Evolutionary conservation across 2,329 filamentous ascomycete species (phyloP).

Genomic region (Teratosphaeria nubilosa): DNA sequence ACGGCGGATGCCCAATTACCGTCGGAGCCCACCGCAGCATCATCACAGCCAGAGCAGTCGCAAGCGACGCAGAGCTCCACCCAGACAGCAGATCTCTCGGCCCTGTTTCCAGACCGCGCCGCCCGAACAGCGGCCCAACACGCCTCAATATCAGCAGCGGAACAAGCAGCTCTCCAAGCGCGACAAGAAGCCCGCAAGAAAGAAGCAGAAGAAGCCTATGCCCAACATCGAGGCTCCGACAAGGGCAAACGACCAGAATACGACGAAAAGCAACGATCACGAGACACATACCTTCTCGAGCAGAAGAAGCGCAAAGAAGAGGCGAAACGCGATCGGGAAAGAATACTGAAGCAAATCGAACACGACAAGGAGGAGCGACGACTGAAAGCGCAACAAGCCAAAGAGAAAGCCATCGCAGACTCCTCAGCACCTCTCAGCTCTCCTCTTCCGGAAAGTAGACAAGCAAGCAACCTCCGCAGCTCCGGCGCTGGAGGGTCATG

Average conservation of each 20-base stretch:
- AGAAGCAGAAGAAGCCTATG: slow-evolving; percentile 27
- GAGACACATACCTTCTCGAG: slow-evolving; percentile 25
- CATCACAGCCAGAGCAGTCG: background rate
- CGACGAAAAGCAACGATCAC: slow-evolving; percentile 28
- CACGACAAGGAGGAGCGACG: slow-evolving; percentile 63
- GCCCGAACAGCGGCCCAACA: slow-evolving; percentile 34
- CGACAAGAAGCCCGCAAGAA: slow-evolving; percentile 28
- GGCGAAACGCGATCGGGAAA: slow-evolving; percentile 56
- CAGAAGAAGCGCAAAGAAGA: slow-evolving; percentile 54
- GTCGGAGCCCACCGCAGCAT: background rate
- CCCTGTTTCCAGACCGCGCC: slow-evolving; percentile 43
- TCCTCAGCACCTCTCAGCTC: background rate
- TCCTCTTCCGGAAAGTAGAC: slow-evolving; percentile 1
- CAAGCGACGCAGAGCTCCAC: background rate
- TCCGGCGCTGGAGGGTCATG: slow-evolving; percentile 16
- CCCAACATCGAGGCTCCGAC: slow-evolving; percentile 12
- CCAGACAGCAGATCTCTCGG: background rate
- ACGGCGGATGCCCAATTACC: background rate
- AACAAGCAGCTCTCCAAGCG: slow-evolving; percentile 36
- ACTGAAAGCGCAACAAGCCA: slow-evolving; percentile 26
- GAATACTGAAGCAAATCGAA: slow-evolving; percentile 66
- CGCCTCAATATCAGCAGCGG: slow-evolving; percentile 36
- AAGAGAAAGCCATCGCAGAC: background rate
- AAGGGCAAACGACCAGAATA: slow-evolving; percentile 20
- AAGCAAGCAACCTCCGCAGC: background rate